phyloP scores from a whole-genome alignment of 768 basidiomycete species.

The Trametes elegans region DNA sequence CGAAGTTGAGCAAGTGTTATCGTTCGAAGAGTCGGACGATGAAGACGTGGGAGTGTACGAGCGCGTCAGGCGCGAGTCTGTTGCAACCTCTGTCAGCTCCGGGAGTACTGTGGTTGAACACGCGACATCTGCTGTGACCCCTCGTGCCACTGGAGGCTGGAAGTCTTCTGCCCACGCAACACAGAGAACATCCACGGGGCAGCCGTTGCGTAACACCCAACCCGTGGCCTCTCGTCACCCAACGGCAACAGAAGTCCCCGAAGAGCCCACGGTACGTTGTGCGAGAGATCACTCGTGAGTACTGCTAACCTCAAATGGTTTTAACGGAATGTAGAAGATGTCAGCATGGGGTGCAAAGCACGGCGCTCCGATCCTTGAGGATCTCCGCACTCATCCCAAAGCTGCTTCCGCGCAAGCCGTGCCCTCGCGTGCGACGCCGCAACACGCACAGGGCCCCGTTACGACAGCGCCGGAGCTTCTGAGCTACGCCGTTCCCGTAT shows the following conservation, averaged over 20 bases:
- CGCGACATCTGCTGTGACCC: neutral
- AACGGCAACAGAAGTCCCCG: neutral
- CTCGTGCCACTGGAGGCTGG: neutral
- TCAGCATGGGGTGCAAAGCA: neutral
- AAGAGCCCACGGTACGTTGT: constrained; percentile 6
- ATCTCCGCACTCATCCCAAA: neutral
- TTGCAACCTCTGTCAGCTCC: neutral
- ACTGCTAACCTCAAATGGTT: too few species aligned
- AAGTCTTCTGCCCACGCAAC: neutral
- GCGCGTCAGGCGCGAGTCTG: neutral
- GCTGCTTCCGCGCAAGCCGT: neutral
- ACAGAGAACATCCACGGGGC: neutral
- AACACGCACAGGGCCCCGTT: neutral
- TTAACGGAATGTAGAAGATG: too few species aligned
- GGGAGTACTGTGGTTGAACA: neutral
- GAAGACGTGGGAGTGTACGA: constrained; percentile 5
- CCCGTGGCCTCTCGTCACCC: constrained; percentile 1
- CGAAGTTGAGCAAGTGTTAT: constrained; percentile 14
- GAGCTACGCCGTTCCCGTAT: constrained; percentile 8
- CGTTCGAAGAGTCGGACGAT: constrained; percentile 8
- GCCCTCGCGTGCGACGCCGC: neutral
- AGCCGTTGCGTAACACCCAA: constrained; percentile 4
- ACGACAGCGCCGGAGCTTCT: neutral
- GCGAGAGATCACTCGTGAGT: too few species aligned
- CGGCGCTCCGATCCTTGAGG: constrained; percentile 4